A percentile compares a stretch with the other conserved stretches of the same genome.
phyloP scores from a whole-genome alignment of 1,284 basidiomycete genomes.

The Inonotus obliquus region DNA sequence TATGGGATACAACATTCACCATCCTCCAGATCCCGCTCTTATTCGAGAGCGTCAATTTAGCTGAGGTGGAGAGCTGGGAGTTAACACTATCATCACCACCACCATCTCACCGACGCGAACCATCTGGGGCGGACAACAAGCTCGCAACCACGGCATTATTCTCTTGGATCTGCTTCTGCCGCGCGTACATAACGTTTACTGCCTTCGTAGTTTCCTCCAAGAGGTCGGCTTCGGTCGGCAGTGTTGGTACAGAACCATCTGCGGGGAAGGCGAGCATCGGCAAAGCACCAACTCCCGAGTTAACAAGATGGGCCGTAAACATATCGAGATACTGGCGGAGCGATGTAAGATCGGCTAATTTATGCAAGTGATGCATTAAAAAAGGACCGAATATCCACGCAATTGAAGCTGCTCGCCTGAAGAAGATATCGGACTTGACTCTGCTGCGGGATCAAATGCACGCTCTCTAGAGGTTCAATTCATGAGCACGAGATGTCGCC shows the following conservation, averaged over 20 bases:
- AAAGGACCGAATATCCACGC: neutral
- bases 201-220: slow-evolving; percentile 6
- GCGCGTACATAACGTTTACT: slow-evolving; percentile 8
- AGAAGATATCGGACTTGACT: slow-evolving; percentile 7
- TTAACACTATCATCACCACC: neutral
- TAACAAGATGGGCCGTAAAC: slow-evolving; percentile 9
- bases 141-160: slow-evolving; percentile 17
- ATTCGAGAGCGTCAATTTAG: neutral
- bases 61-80: neutral
- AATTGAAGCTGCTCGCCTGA: slow-evolving; percentile 2
- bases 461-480: slow-evolving; percentile 8
- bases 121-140: slow-evolving; percentile 5
- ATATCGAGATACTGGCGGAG: slow-evolving; percentile 6
- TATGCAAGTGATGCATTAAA: neutral
- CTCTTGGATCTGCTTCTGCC: slow-evolving; percentile 17
- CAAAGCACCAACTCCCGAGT: slow-evolving; percentile 17
- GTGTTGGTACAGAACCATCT: neutral
- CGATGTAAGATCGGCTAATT: slow-evolving; percentile 6
- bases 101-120: slow-evolving; percentile 3
- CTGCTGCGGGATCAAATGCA: slow-evolving; percentile 9
- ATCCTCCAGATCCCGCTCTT: neutral
- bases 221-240: slow-evolving; percentile 5
- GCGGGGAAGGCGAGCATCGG: slow-evolving; percentile 9
- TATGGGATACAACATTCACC: neutral
- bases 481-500: neutral